Conservation (phyloP, 164 flowering plant species). For the Magnolia officinalis region DNA sequence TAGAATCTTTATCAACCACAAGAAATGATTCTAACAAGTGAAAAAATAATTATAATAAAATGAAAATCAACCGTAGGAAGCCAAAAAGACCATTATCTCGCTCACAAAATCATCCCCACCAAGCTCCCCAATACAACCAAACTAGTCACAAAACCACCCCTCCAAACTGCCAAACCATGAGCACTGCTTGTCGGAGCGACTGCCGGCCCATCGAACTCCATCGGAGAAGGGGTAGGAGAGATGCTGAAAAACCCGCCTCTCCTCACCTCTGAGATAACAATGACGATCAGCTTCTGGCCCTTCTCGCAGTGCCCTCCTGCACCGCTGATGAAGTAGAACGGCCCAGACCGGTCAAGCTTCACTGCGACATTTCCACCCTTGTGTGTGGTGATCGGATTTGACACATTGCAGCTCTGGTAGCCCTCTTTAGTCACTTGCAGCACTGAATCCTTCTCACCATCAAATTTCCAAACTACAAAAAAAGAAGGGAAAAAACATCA, state of each 20-base stretch:
- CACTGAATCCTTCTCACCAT: conserved; percentile 41
- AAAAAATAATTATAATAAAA: not conserved
- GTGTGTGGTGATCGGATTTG: conserved; percentile 39
- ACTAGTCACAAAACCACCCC: conserved; percentile 10
- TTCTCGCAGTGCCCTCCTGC: conserved; percentile 42
- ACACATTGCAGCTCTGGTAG: conserved; percentile 29
- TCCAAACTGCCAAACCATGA: conserved; percentile 3
- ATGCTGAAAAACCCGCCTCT: conserved; percentile 9
- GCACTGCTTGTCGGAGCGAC: conserved; percentile 30
- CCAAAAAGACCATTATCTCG: not conserved
- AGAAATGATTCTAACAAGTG: not conserved
- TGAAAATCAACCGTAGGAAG: too few relatives aligned
- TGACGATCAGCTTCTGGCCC: conserved; percentile 54
- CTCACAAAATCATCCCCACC: conserved; percentile 12
- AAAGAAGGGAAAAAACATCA: not conserved
- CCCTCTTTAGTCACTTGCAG: conserved; percentile 37
- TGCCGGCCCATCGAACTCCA: conserved; percentile 37
- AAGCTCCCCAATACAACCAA: conserved; percentile 18
- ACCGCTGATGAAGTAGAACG: conserved; percentile 55
- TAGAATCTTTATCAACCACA: not conserved
- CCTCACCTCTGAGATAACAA: conserved; percentile 35
- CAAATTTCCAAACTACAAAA: conserved; percentile 42
- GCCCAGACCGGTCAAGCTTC: conserved; percentile 40
- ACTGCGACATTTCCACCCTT: conserved; percentile 46
- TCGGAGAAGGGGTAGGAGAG: conserved; percentile 56